Base-by-base conservation (phyloP, 192 early-diverging fungal species). In the Backusella morwellensis region DNA sequence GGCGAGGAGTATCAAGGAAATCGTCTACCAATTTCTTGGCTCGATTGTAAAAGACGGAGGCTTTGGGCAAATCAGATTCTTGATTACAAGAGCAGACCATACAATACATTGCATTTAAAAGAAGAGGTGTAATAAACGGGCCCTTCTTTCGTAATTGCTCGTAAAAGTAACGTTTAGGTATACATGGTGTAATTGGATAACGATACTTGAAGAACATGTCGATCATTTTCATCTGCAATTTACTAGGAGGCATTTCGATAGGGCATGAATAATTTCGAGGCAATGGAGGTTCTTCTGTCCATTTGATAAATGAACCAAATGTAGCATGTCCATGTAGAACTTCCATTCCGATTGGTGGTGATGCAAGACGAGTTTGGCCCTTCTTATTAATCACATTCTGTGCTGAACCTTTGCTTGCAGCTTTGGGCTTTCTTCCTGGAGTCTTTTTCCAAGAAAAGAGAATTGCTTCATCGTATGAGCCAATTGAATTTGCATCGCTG, bases 41-140 rank as follows among this genome's bases (percentile, higher is more conserved):
- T 38, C 78, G 73, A 29, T 79, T 54, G 44, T 75, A 79, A 72
- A 75, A 79, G 21, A 79, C 68, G 32, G 35, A n/a, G 8, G 68
- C n/a, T n/a, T 36, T 40, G 19, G n/a, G 35, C 3, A 21, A 29
- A 40, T 6, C 35, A 8, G 35, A 17, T 3, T 40, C 29, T 69
- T 11, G 35, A 17, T 4, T 9, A 35, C 35, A 36, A 19, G 11
- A 21, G 19, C 34, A 36, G 19, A 35, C 23, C 4, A 14, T n/a
- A 35, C 35, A 40, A 35, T 69, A 69, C 2, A 69, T 35, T 12
- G 32, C 38, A 35, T 69, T 69, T 35, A 69, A 23, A n/a, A 69
- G 17, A 19, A 69, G 35, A 19, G 68, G 68, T 36, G 68, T 69
- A 36, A 69, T 69, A 1, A 69, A n/a, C 9, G 68, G 35, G 0